Evolutionary conservation across 1,284 basidiomycete genomes (phyloP), one percentile per base, ranked within the genome.

Genomic region (Irpex sp.): DNA sequence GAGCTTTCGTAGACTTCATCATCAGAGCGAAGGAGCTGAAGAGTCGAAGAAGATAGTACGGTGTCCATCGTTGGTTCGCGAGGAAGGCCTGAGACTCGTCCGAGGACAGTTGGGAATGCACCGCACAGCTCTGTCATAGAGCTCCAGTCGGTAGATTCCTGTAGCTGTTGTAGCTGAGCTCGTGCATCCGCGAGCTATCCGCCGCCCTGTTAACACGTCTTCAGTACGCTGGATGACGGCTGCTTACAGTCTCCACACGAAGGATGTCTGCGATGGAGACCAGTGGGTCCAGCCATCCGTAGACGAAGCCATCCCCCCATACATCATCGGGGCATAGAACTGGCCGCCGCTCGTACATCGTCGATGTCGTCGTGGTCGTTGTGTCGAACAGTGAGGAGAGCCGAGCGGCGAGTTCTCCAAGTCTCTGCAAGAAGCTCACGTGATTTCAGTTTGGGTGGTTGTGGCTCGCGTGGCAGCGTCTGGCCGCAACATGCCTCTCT

Each of bases 231-330:
- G 26, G 26, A 26, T 26, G 26, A 26, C 26, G 26, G 26, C 26
- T 13, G 15, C 65, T 44, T 64, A 69, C 69, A 38, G 65, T 47
- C 3, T 64, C 59, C 3, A 38, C 62, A 9, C 68, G 56, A 13
- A 72, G 9, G 3, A 71, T 62, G 3, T 71, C 71, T 5, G 68
- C 71, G 2, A 72, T 66, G 34, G 68, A 67, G 15, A 70, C 54
- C 26, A 73, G 56, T 1, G 73, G 70, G 11, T 36, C 31, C 5
- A 31, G 49, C 73, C 72, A 74, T 37, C 73, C 73, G 47, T 69
- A 71, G 58, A 66, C 65, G 31, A 67, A 66, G 4, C 72, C 70
- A 9, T 54, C 40, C 4, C 17, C 21, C 3, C 52, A 38, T 36
- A 70, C 19, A 54, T 69, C 67, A 13, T 65, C 61, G 5, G 71